These are phyloP conservation scores for Leptographium lundbergii DNA, from an alignment of 2,329 filamentous ascomycete species.

Conservation along the genomic window DNA sequence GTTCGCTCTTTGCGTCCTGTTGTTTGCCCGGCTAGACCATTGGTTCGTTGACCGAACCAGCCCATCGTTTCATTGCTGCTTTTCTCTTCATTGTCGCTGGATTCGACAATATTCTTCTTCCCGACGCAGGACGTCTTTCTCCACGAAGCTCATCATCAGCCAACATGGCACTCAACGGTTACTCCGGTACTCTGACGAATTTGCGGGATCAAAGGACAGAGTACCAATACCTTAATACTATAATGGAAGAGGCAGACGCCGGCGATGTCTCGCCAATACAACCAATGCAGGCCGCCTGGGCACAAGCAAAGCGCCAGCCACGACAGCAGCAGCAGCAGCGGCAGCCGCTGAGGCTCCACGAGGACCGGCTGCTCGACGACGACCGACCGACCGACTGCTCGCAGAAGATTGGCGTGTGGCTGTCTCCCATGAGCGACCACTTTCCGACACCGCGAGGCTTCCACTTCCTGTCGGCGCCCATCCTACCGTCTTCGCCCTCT, in stretches of 20 bases:
- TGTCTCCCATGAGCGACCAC: slow-evolving; percentile 48
- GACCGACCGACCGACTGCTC: slow-evolving; percentile 15
- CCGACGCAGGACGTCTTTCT: background rate
- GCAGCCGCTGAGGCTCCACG: slow-evolving; percentile 23
- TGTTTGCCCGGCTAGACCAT: slow-evolving; percentile 2
- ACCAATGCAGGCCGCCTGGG: background rate
- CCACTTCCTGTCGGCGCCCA: slow-evolving; percentile 50
- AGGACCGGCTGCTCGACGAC: slow-evolving; percentile 18
- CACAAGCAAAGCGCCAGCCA: background rate
- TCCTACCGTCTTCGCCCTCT: slow-evolving; percentile 49
- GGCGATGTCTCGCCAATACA: slow-evolving; percentile 7
- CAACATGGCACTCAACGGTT: slow-evolving; percentile 34
- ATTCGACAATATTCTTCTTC: background rate
- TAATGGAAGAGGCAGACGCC: slow-evolving; percentile 38
- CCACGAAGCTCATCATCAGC: background rate
- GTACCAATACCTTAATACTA: slow-evolving; percentile 45
- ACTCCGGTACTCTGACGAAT: slow-evolving; percentile 31
- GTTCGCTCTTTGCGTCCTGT: slow-evolving; percentile 19
- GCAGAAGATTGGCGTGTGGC: slow-evolving; percentile 44
- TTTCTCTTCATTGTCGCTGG: slow-evolving; percentile 11
- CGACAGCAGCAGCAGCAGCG: background rate
- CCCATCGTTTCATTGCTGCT: slow-evolving; percentile 20
- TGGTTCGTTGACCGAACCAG: slow-evolving; percentile 34
- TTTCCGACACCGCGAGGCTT: slow-evolving; percentile 61
- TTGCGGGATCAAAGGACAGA: slow-evolving; percentile 43